Base-by-base conservation (phyloP, 164 flowering plant genomes). In the Vitis rupestris region DNA sequence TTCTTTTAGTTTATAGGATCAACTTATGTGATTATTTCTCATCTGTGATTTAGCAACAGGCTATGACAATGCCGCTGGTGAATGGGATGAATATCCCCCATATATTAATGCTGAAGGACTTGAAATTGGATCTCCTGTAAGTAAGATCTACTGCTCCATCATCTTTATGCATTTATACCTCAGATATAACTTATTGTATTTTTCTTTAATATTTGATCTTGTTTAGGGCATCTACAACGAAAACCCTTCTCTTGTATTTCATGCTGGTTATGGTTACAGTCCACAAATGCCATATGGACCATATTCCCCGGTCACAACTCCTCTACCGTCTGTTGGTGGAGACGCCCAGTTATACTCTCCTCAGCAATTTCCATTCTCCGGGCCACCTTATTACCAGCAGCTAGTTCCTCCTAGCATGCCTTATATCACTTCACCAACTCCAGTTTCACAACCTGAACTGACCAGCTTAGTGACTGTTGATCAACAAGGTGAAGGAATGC, bases 271-370 rank as follows among this genome's bases (percentile, higher is more conserved):
- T 83, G 97, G 95, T 50, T 93, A 83, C 79, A 90, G 76, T 77
- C 86, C 92, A 48, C 97, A 90, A 65, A 85, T 90, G 88, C 93
- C 93, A 44, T 93, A 86, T 78, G 98, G 97, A 66, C 97, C 92
- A 69, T 95, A 87, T 79, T 93, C 99, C 23, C 97, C 99, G 2
- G 87, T 84, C 51, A 86, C 95, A 59, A 84, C 94, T 31, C 93
- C 99, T 63, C 62, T 92, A 67, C 91, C 92, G 57, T 79, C 90
- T 56, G 82, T 83, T 14, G 82, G 89, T 71, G 79, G 83, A 51
- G 92, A 88, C 76, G 78, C 80, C 17, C 89, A 88, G 71, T 67
- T 88, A 23, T 88, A 79, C 67, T 79, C 89, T 9, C 78, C 80
- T 14, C 87, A 82, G 68, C 87, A 82, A 69, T 82, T 79, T 72